phyloP scores from a whole-genome alignment of 345 rosid species.

The Microthlaspi erraticum region DNA sequence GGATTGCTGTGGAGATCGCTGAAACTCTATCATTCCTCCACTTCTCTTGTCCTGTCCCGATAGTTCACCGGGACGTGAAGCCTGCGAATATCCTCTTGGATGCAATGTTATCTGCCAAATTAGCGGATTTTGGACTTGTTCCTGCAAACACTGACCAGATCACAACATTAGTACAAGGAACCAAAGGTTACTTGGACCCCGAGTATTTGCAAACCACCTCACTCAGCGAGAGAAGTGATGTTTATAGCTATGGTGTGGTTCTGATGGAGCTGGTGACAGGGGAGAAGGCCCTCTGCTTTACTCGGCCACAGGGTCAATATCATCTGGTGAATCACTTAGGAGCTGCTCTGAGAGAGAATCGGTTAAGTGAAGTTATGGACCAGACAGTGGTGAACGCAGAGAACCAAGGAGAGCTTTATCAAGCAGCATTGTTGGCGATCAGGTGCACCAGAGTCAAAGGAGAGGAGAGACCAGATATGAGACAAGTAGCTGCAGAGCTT shows the following conservation, averaged over 20 bases:
- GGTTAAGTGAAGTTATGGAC: conserved; percentile 32
- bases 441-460: conserved; percentile 38
- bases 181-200: neutral
- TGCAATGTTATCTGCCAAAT: conserved; percentile 1
- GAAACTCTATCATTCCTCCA: conserved; percentile 45
- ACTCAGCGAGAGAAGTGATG: neutral
- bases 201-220: neutral
- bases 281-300: neutral
- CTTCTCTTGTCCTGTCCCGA: conserved; percentile 44
- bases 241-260: neutral
- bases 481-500: conserved; percentile 45
- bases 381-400: conserved; percentile 22
- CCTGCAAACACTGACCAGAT: neutral
- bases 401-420: conserved; percentile 1
- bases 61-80: conserved; percentile 47
- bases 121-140: neutral
- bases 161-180: neutral
- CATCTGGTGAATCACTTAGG: conserved; percentile 37
- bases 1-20: conserved; percentile 47
- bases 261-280: neutral
- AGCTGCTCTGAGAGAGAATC: conserved; percentile 22
- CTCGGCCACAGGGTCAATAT: neutral
- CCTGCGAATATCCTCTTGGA: conserved; percentile 47
- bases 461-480: conserved; percentile 45
- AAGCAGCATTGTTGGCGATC: conserved; percentile 33